phyloP scores from a whole-genome alignment of 495 filamentous ascomycete species.

The Neurospora pannonica region DNA sequence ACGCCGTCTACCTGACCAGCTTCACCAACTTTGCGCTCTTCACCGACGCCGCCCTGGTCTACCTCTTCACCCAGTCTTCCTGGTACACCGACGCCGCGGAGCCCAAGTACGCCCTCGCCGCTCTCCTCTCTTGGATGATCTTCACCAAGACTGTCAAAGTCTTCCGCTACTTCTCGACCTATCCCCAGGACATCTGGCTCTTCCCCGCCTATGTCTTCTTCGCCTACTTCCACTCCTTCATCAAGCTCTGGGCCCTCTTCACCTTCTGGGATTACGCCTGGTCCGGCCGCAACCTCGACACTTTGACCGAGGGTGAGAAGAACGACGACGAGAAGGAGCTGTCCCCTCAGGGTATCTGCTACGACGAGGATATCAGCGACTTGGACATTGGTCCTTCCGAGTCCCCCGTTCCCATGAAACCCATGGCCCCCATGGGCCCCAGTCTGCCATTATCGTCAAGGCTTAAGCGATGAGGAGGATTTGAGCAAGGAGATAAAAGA shows the following conservation, averaged over 20 bases:
- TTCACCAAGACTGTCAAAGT: slow-evolving; percentile 53
- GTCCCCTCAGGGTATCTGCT: not conserved
- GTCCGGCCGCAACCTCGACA: slow-evolving; percentile 16
- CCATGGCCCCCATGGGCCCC: not conserved
- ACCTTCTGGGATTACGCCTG: slow-evolving; percentile 35
- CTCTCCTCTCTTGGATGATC: slow-evolving; percentile 32
- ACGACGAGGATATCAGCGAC: not conserved
- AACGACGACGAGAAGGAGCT: not conserved
- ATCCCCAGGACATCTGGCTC: slow-evolving; percentile 47
- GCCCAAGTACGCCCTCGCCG: not conserved
- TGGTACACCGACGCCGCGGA: not conserved
- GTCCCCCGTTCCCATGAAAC: not conserved
- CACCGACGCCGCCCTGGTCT: slow-evolving; percentile 42
- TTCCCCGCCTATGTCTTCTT: slow-evolving; percentile 48
- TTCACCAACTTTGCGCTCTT: slow-evolving; percentile 51
- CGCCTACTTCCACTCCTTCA: slow-evolving; percentile 50
- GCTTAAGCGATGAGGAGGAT: not conserved
- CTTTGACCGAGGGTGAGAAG: not conserved
- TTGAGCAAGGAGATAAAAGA: not conserved
- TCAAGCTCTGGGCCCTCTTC: slow-evolving; percentile 54
- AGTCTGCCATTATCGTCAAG: not conserved
- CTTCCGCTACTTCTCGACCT: slow-evolving; percentile 45
- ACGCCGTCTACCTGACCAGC: slow-evolving; percentile 49
- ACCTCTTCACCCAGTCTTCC: slow-evolving; percentile 5
- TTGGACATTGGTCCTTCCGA: not conserved